Base-by-base conservation (phyloP, 192 early-diverging fungal species). In the Entomortierella beljakovae region DNA sequence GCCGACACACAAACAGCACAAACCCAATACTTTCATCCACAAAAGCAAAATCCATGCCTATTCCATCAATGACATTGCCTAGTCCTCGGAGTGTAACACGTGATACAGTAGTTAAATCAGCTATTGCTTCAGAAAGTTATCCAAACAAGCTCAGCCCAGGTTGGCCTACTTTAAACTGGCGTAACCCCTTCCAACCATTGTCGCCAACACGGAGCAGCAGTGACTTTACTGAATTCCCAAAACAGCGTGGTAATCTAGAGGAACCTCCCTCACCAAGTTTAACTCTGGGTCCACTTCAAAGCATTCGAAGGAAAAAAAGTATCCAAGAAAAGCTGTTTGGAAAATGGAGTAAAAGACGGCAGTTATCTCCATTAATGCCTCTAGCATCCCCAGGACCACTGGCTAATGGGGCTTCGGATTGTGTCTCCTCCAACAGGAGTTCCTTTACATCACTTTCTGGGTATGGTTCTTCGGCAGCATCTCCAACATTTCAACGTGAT, bases 261-360 rank as follows among this genome's bases (percentile, higher is more conserved):
- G 43, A 46, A 46, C 43, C 43, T 20, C 1, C 54, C 8, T 57
- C 28, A 6, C 28, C 31, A 18, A 2, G 4, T 34, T 9, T 20
- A 32, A 13, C 54, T 23, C 22, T 20, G 32, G 1, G 13, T n/a
- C 1, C 22, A 31, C 16, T 34, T 16, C 31, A 4, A 11, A 20
- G 3, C 31, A 3, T 57, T 20, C 54, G 54, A 8, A 57, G 54
- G 54, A 57, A 57, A 18, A 29, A 31, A 20, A 57, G 54, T 57
- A 57, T 57, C 1, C 32, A 57, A 20, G 54, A 57, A 20, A 57
- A 57, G 16, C 32, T 57, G 20, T 34, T 57, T 34, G 54, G 54
- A 18, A 57, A 33, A 20, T 34, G 25, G 32, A 33, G 54, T 16
- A 33, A 57, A 11, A 57, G 34, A 34, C 2, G 13, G 54, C 31